Base-by-base conservation (phyloP, 805 yeast species). In the Hanseniaspora guilliermondii region DNA sequence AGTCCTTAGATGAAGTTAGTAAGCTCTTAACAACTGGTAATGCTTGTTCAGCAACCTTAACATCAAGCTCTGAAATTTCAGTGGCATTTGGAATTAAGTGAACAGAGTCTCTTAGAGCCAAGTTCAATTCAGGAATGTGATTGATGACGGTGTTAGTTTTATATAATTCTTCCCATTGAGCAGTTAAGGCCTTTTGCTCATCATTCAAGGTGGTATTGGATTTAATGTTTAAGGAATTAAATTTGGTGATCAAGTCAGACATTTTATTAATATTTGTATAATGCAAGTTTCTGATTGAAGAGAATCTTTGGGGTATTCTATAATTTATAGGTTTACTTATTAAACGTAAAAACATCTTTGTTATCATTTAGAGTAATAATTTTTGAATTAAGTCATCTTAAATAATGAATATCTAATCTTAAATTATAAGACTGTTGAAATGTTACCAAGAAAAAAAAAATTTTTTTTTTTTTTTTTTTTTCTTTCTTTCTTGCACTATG, bases 121-220 rank as follows among this genome's bases (percentile, higher is more conserved):
- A 78, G 69, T 89, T 89, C 61, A 93, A 77, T 55, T 78, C 72
- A n/a, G 72, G 66, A 55, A 76, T 65, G 25, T 75, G 64, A 53
- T 71, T 76, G 45, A 83, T 81, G 59, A 85, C 69, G 61, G 83
- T 74, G 52, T 66, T 66, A 32, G 65, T 58, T 56, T 72, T 68
- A n/a, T 89, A 74, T 52, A 88, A 73, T 4, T 95, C 81, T 56
- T 74, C 74, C 83, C 91, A 85, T 70, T 89, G 96, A 35, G 88
- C 76, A 59, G 77, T 74, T 60, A 82, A 73, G 22, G 95, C 95
- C 63, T 75, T 73, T 70, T 83, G 85, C 68, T 78, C 75, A 24
- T 63, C 62, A 39, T 68, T 58, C 41, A 71, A 61, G 40, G 60
- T 57, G 21, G 70, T 56, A 40, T 70, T 62, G 25, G 62, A 58